Conservation (phyloP, 2,329 filamentous ascomycete genomes). For the Scedosporium boydii region DNA sequence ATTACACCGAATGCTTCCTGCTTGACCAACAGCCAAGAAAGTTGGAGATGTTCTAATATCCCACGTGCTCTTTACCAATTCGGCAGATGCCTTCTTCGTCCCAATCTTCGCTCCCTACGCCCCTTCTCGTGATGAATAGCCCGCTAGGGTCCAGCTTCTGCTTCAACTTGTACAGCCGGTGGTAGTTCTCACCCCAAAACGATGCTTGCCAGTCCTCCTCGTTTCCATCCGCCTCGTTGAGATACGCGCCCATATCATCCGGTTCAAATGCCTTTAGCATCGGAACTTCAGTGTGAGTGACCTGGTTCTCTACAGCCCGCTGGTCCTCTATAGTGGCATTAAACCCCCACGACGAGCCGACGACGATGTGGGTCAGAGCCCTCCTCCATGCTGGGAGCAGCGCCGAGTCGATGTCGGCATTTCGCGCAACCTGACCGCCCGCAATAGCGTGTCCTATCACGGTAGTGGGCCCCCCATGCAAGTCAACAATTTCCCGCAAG, state of each 20-base stretch:
- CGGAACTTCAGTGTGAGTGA: constrained; percentile 25
- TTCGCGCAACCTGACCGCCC: constrained; percentile 23
- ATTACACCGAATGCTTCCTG: too few species aligned
- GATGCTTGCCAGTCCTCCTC: constrained; percentile 25
- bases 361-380: constrained; percentile 20
- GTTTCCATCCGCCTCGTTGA: constrained; percentile 22
- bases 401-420: constrained; percentile 14
- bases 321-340: constrained; percentile 17
- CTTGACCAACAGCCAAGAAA: too few species aligned
- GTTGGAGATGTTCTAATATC: too few species aligned
- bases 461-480: not conserved
- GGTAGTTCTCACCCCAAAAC: constrained; percentile 29
- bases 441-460: constrained; percentile 19
- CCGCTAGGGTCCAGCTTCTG: constrained; percentile 30
- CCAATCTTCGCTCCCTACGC: constrained; percentile 28
- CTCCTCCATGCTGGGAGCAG: constrained; percentile 27
- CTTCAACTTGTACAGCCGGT: constrained; percentile 25
- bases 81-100: constrained; percentile 11
- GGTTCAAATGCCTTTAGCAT: constrained; percentile 23
- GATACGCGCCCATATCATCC: constrained; percentile 24
- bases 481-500: constrained; percentile 18
- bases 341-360: not conserved
- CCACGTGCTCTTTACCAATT: too few species aligned
- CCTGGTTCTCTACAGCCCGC: constrained; percentile 25
- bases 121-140: constrained; percentile 28